Evolutionary conservation across 345 rosid genomes (phyloP).

Genomic region (Mercurialis annua): DNA sequence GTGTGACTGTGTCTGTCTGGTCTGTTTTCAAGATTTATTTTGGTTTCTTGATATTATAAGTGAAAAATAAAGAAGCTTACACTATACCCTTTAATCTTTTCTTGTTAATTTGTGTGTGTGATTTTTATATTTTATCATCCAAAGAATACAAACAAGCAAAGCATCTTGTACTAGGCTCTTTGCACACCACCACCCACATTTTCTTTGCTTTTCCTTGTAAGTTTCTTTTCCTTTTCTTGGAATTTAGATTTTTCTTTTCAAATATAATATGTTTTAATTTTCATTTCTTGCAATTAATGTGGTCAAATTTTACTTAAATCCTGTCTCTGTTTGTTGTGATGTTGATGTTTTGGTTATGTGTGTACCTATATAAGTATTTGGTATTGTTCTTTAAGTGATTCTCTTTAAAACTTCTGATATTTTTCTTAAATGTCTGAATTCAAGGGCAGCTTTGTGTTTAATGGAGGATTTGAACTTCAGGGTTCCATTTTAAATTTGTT

Average conservation of each 20-base stretch:
- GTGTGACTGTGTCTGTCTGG: background rate
- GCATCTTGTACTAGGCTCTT: conserved; percentile 37
- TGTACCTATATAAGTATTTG: background rate
- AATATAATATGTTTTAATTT: conserved; percentile 7
- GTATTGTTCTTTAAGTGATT: conserved; percentile 9
- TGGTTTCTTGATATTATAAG: background rate
- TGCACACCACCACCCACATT: conserved; percentile 28
- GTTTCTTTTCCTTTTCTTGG: conserved; percentile 41
- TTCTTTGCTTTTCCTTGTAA: conserved; percentile 52
- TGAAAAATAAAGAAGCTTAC: conserved; percentile 37
- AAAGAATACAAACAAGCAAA: conserved; percentile 51
- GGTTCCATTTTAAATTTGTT: background rate
- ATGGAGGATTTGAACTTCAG: background rate
- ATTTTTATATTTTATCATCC: background rate
- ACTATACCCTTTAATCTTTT: conserved; percentile 22
- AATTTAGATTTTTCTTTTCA: conserved; percentile 33
- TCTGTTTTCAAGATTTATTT: conserved; percentile 12
- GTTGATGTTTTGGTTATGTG: background rate
- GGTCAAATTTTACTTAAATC: conserved; percentile 26
- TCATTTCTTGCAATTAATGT: conserved; percentile 2
- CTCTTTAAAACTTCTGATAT: background rate
- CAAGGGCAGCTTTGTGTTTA: conserved; percentile 1
- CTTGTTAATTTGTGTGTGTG: background rate
- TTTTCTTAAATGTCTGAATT: conserved; percentile 1
- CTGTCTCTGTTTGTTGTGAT: conserved; percentile 6